Conservation (phyloP, 1,284 basidiomycete genomes). For the Boletellus sp. region DNA sequence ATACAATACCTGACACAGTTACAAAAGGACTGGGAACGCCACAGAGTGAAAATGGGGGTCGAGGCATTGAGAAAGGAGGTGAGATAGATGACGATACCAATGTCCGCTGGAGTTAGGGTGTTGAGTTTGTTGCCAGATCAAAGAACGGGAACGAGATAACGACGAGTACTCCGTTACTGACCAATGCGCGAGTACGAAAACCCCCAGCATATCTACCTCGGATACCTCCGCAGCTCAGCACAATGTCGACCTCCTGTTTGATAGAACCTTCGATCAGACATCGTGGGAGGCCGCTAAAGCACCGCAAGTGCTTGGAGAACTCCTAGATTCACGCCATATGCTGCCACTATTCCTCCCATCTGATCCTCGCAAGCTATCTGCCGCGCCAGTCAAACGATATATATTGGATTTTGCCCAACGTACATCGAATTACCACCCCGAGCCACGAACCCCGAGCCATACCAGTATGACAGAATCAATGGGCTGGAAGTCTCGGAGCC, state of each 20-base stretch:
- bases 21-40: slow-evolving; percentile 94
- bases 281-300: slow-evolving; percentile 74
- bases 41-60: slow-evolving; percentile 78
- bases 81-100: slow-evolving; percentile 5
- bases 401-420: slow-evolving; percentile 34
- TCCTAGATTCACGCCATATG: slow-evolving; percentile 90
- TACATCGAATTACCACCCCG: slow-evolving; percentile 29
- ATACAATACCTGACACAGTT: slow-evolving; percentile 89
- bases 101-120: neutral
- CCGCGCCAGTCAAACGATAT: slow-evolving; percentile 50
- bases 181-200: slow-evolving; percentile 20
- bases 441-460: slow-evolving; percentile 38
- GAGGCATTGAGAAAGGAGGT: slow-evolving; percentile 79
- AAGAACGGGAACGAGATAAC: slow-evolving; percentile 55
- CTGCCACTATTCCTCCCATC: slow-evolving; percentile 83
- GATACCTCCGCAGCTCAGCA: slow-evolving; percentile 43
- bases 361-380: slow-evolving; percentile 73
- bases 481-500: slow-evolving; percentile 54
- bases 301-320: slow-evolving; percentile 80
- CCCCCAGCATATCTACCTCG: slow-evolving; percentile 35
- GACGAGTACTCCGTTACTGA: slow-evolving; percentile 30
- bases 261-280: slow-evolving; percentile 58
- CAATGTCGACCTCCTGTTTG: slow-evolving; percentile 77
- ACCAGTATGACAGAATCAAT: slow-evolving; percentile 43
- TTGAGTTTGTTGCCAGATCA: slow-evolving; percentile 44